These are phyloP conservation scores for Pyricularia pennisetigena DNA, from an alignment of 2,329 filamentous ascomycete genomes.

Conservation along the genomic window DNA sequence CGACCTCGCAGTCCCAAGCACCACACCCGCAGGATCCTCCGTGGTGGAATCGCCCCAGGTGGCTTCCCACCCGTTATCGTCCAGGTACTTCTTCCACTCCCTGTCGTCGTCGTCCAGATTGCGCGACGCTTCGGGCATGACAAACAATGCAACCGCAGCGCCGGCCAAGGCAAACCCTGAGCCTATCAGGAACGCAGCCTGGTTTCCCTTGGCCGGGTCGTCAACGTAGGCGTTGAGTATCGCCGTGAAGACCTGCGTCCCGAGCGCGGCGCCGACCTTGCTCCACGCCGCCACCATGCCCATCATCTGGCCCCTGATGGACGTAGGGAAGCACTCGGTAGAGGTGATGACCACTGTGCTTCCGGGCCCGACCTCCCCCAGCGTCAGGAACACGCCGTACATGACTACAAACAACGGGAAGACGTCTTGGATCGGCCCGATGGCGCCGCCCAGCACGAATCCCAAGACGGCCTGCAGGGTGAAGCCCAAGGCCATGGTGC, in stretches of 20 bases:
- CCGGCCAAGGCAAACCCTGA: constrained; percentile 36
- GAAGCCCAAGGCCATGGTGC: constrained; percentile 42
- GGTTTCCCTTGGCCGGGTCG: constrained; percentile 31
- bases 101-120: constrained; percentile 31
- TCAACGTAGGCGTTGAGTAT: constrained; percentile 32
- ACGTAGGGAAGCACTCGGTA: constrained; percentile 38
- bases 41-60: constrained; percentile 20
- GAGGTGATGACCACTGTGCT: constrained; percentile 22
- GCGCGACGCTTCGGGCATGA: constrained; percentile 28
- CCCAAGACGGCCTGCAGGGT: constrained; percentile 32
- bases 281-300: constrained; percentile 35
- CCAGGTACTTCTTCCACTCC: constrained; percentile 31
- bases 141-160: constrained; percentile 29
- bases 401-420: constrained; percentile 40
- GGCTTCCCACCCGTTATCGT: constrained; percentile 29
- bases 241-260: constrained; percentile 37
- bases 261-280: constrained; percentile 39
- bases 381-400: constrained; percentile 37
- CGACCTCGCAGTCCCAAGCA: not conserved
- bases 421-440: constrained; percentile 30
- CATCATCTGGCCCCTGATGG: constrained; percentile 37
- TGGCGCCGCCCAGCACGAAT: constrained; percentile 37
- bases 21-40: constrained; percentile 16
- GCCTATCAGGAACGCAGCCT: constrained; percentile 39
- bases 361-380: constrained; percentile 41